Conservation (phyloP, 2,329 filamentous ascomycete species). For the Pleomassaria siparia region DNA sequence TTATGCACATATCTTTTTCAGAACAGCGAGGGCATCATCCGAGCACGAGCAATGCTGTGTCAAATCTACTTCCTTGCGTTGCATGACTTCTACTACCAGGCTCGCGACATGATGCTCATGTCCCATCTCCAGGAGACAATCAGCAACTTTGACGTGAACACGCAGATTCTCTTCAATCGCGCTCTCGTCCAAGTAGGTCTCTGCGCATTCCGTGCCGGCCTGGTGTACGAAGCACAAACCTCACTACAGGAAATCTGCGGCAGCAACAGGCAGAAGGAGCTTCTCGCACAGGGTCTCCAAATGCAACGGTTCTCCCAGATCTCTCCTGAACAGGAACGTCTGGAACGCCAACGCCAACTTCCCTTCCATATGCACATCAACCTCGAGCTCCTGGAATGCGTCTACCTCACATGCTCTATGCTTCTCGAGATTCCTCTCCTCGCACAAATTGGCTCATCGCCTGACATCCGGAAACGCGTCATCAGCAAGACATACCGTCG, state of each 20-base stretch:
- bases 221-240: constrained; percentile 96
- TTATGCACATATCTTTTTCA: constrained; percentile 95
- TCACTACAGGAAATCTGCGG: constrained; percentile 98
- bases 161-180: constrained; percentile 98
- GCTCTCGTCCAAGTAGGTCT: constrained; percentile 97
- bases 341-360: constrained; percentile 95
- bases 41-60: constrained; percentile 94
- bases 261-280: constrained; percentile 95
- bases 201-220: constrained; percentile 94
- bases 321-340: constrained; percentile 93
- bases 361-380: constrained; percentile 99
- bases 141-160: constrained; percentile 92
- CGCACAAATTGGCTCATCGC: constrained; percentile 93
- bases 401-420: constrained; percentile 99
- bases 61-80: constrained; percentile 98
- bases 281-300: constrained; percentile 96
- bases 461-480: constrained; percentile 93
- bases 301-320: constrained; percentile 97
- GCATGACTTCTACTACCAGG: constrained; percentile 96
- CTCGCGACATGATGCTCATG: constrained; percentile 99
- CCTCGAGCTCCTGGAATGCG: constrained; percentile 94
- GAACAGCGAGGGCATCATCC: constrained; percentile 92
- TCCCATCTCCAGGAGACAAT: constrained; percentile 98
- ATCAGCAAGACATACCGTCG: constrained; percentile 99
- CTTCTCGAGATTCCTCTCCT: constrained; percentile 96